Conservation (phyloP, 768 basidiomycete genomes). For the Aureoboletus auriporus region DNA sequence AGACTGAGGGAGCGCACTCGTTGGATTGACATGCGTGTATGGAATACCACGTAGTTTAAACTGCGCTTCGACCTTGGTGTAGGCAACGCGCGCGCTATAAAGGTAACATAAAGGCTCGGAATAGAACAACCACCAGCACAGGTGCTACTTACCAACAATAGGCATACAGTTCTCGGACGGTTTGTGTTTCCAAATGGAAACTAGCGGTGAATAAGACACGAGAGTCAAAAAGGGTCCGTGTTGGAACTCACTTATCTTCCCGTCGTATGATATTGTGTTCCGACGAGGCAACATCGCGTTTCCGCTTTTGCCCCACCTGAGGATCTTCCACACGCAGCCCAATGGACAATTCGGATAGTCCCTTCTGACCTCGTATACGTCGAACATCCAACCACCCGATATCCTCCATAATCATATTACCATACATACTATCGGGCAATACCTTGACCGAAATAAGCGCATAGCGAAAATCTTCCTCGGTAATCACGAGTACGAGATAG, state of each 20-base stretch:
- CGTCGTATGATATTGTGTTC: slow-evolving; percentile 8
- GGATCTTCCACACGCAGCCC: slow-evolving; percentile 14
- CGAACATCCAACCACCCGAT: slow-evolving; percentile 75
- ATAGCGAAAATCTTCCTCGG: slow-evolving; percentile 73
- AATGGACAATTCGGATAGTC: slow-evolving; percentile 13
- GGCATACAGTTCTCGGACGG: slow-evolving; percentile 74
- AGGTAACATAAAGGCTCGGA: neutral
- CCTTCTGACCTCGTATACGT: slow-evolving; percentile 53
- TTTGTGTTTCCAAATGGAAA: slow-evolving; percentile 70
- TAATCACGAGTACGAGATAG: slow-evolving; percentile 81
- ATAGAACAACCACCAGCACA: neutral
- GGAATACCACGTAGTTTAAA: slow-evolving; percentile 79
- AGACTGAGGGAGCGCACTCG: slow-evolving; percentile 35
- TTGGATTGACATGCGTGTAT: slow-evolving; percentile 69
- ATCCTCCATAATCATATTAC: slow-evolving; percentile 66
- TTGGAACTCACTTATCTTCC: slow-evolving; percentile 27
- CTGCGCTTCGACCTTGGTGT: slow-evolving; percentile 83
- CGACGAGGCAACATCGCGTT: slow-evolving; percentile 15
- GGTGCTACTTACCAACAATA: slow-evolving; percentile 74
- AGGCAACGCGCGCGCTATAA: slow-evolving; percentile 81
- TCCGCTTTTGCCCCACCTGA: slow-evolving; percentile 28
- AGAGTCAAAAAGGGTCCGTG: neutral
- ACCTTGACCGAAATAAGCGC: slow-evolving; percentile 72
- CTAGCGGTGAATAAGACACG: slow-evolving; percentile 11
- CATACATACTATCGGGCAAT: slow-evolving; percentile 50